These are phyloP conservation scores for Eugenia klotzschiana DNA, from an alignment of 441 rosid genomes.

Conservation along the genomic window DNA sequence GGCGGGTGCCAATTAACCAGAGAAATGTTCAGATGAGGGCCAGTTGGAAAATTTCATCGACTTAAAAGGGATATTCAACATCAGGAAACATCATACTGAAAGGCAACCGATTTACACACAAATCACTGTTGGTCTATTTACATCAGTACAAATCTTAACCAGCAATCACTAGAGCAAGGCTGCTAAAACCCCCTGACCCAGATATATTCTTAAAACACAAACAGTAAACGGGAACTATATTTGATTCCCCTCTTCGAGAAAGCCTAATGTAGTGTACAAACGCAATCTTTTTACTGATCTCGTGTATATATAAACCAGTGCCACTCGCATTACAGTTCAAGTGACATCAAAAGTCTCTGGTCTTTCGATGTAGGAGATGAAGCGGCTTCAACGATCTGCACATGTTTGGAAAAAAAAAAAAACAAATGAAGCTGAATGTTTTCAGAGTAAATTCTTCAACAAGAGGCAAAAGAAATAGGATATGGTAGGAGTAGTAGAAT, in stretches of 20 bases:
- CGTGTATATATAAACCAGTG: neutral
- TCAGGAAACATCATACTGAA: neutral
- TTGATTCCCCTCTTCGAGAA: neutral
- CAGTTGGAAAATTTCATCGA: neutral
- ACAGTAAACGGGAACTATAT: neutral
- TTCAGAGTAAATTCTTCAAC: neutral
- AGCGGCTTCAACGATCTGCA: neutral
- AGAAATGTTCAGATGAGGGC: neutral
- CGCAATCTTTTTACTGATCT: neutral
- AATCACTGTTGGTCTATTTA: neutral
- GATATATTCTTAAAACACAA: neutral
- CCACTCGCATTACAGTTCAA: neutral
- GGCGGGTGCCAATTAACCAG: neutral
- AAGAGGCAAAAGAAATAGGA: neutral
- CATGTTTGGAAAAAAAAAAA: neutral
- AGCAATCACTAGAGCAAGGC: neutral
- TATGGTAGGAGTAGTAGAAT: neutral
- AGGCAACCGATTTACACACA: neutral
- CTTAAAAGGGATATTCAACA: neutral
- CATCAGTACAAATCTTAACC: neutral
- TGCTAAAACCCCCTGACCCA: neutral
- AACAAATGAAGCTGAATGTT: neutral
- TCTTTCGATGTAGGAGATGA: neutral
- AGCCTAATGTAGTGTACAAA: neutral
- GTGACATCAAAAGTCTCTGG: slow-evolving; percentile 4